These are phyloP conservation scores for Canna indica DNA, from an alignment of 176 grass and related monocot species.

Conservation along the genomic window DNA sequence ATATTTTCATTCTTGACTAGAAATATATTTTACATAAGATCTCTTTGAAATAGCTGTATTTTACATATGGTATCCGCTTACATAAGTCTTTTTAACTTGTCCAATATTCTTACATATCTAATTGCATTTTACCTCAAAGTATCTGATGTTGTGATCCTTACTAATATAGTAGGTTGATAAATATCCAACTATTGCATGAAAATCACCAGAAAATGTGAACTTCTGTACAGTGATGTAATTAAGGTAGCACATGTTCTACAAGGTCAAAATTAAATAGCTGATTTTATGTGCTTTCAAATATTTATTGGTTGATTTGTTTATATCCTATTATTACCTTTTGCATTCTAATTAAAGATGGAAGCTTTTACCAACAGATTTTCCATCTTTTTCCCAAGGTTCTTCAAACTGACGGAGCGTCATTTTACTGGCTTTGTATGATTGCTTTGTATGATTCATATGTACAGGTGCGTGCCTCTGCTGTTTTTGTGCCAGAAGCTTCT, in stretches of 20 bases:
- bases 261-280: not conserved
- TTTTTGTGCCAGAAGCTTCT: slow-evolving; percentile 60
- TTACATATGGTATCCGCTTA: no score
- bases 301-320: not conserved
- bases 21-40: no score
- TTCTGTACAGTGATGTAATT: not conserved
- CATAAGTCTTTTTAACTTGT: no score
- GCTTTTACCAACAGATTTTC: not conserved
- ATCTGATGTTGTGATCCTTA: not conserved
- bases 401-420: not conserved
- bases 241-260: not conserved
- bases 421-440: not conserved
- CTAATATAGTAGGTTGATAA: not conserved
- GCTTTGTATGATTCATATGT: not conserved
- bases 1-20: no score
- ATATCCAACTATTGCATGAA: not conserved
- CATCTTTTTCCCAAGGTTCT: not conserved
- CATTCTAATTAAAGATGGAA: not conserved
- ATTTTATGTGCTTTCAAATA: not conserved
- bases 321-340: no score
- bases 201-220: not conserved
- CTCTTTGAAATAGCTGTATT: no score
- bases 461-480: slow-evolving; percentile 76
- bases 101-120: not conserved
- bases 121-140: not conserved